These are phyloP conservation scores for Hypoxylon lienhwacheense DNA, from an alignment of 495 filamentous ascomycete species.

Conservation along the genomic window DNA sequence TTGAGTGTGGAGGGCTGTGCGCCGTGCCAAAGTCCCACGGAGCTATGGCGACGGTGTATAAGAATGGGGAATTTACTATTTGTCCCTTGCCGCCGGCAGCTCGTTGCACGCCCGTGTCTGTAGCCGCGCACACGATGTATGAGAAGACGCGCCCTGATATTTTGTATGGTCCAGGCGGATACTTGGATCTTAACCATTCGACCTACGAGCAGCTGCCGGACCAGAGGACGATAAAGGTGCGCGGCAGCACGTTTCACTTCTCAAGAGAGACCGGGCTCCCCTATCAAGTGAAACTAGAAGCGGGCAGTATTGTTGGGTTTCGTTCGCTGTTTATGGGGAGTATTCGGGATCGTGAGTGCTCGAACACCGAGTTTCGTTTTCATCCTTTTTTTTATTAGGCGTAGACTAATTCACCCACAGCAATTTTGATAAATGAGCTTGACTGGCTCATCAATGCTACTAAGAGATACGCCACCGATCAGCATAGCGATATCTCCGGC, in stretches of 20 bases:
- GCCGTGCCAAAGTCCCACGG: conserved; percentile 49
- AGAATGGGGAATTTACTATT: conserved; percentile 49
- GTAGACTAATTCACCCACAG: too few relatives aligned
- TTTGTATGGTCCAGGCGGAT: conserved; percentile 51
- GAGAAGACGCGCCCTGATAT: conserved; percentile 54
- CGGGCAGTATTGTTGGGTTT: conserved; percentile 43
- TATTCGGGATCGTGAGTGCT: conserved; percentile 44
- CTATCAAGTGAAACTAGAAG: conserved; percentile 55
- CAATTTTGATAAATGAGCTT: conserved; percentile 49
- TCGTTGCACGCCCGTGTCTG: conserved; percentile 48
- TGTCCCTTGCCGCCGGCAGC: conserved; percentile 37
- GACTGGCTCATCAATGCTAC: conserved; percentile 39
- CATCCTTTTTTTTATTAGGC: too few relatives aligned
- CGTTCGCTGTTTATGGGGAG: conserved; percentile 51
- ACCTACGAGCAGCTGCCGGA: conserved; percentile 46
- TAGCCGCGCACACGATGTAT: conserved; percentile 56
- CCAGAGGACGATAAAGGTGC: conserved; percentile 44
- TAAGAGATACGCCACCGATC: conserved; percentile 32
- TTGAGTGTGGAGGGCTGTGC: conserved; percentile 56
- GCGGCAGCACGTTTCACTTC: conserved; percentile 44
- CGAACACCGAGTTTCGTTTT: not conserved
- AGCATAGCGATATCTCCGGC: conserved; percentile 30
- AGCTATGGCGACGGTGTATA: conserved; percentile 43
- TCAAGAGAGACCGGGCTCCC: conserved; percentile 15
- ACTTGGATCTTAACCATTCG: conserved; percentile 42